Evolutionary conservation across 176 grass and related monocot genomes (phyloP).

Genomic region (Lolium perenne): DNA sequence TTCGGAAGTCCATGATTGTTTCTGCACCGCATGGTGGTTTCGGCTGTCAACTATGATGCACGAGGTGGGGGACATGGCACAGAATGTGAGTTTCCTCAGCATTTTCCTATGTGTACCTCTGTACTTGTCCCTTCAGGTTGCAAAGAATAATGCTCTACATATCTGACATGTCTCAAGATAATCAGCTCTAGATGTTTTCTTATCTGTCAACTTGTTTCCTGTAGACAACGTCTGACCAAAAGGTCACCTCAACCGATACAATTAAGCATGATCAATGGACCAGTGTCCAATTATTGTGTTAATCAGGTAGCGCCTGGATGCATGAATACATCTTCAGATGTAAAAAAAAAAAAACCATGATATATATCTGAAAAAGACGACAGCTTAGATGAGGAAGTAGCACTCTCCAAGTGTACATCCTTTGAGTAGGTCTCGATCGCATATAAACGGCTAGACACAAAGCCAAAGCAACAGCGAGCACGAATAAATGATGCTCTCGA

Average conservation of each 20-base stretch:
- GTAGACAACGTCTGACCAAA: background rate
- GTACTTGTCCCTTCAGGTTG: background rate
- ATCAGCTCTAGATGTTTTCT: background rate
- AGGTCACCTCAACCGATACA: background rate
- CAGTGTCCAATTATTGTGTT: background rate
- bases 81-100: background rate
- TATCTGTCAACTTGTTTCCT: background rate
- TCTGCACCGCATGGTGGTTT: background rate
- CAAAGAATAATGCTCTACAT: background rate
- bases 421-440: too few species aligned
- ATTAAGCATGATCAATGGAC: background rate
- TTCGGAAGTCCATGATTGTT: background rate
- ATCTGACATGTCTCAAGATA: slow-evolving; percentile 22
- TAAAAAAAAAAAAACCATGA: too few species aligned
- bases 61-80: background rate
- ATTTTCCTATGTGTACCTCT: background rate
- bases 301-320: background rate
- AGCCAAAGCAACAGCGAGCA: too few species aligned
- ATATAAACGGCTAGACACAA: too few species aligned
- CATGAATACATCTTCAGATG: background rate
- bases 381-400: background rate
- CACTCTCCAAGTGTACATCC: background rate
- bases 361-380: background rate
- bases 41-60: too few species aligned
- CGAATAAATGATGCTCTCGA: too few species aligned